These are phyloP conservation scores for Penicillium atrosanguineum DNA, from an alignment of 495 filamentous ascomycete species.

Conservation along the genomic window DNA sequence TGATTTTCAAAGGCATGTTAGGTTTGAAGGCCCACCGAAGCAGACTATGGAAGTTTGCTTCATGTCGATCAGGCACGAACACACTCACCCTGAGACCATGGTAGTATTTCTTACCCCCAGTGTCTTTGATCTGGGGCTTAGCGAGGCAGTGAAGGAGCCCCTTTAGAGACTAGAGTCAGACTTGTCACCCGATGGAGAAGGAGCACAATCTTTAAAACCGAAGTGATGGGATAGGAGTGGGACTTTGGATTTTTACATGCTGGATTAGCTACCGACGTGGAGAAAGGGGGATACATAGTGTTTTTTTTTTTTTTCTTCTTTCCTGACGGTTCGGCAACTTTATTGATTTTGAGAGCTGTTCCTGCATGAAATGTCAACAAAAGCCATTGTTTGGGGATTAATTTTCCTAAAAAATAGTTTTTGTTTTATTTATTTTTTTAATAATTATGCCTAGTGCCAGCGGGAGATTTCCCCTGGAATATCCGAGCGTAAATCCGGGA, in stretches of 20 bases:
- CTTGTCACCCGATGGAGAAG: neutral
- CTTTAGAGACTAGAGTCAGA: neutral
- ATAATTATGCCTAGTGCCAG: neutral
- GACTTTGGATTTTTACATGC: neutral
- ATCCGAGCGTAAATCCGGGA: neutral
- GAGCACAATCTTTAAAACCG: neutral
- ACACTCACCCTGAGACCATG: neutral
- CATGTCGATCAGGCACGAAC: constrained; percentile 1
- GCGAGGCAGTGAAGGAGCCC: constrained; percentile 3
- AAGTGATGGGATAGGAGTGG: neutral
- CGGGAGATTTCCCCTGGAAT: constrained; percentile 1
- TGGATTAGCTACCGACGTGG: constrained; percentile 23
- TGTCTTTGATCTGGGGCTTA: constrained; percentile 10
- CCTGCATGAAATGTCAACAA: constrained; percentile 23
- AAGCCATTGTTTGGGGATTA: neutral
- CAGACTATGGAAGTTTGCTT: neutral
- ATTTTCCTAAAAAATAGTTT: too few relatives aligned
- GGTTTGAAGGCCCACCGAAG: neutral
- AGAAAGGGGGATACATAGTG: constrained; percentile 3
- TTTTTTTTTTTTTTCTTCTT: neutral
- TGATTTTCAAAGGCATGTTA: neutral
- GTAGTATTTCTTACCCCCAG: neutral
- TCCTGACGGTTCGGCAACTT: constrained; percentile 26
- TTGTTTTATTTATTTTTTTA: neutral
- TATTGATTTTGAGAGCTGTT: constrained; percentile 21